phyloP scores from a whole-genome alignment of 1,284 basidiomycete species.

The Puccinia novopanici region DNA sequence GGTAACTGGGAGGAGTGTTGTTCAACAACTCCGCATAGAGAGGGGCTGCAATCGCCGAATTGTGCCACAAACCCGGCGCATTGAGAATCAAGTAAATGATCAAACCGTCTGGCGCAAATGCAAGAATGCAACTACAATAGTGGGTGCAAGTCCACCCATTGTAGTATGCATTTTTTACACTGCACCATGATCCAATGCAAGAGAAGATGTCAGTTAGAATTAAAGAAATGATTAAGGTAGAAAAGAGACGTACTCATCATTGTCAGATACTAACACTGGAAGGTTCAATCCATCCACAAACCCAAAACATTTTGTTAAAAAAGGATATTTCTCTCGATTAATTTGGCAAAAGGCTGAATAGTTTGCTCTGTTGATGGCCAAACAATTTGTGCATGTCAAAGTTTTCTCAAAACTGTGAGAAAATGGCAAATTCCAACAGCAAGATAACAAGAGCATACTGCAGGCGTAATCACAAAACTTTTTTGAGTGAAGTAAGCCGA shows the following conservation, averaged over 20 bases:
- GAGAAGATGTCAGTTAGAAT: neutral
- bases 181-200: neutral
- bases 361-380: neutral
- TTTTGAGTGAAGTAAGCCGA: neutral
- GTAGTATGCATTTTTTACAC: neutral
- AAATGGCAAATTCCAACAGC: neutral
- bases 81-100: constrained; percentile 61
- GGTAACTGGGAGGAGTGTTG: neutral
- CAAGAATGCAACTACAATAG: too few species aligned
- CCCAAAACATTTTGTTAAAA: neutral
- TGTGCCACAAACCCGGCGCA: constrained; percentile 53
- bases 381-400: neutral
- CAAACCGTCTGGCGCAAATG: constrained; percentile 1
- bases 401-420: neutral
- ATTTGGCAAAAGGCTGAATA: neutral
- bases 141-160: too few species aligned
- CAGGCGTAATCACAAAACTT: neutral
- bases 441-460: neutral
- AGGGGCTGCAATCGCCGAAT: too few species aligned
- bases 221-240: neutral
- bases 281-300: constrained; percentile 15
- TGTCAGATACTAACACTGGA: neutral
- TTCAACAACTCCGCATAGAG: too few species aligned
- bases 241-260: constrained; percentile 9
- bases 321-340: neutral